phyloP scores from a whole-genome alignment of 2,329 filamentous ascomycete genomes.

The Hypoxylon sp. region DNA sequence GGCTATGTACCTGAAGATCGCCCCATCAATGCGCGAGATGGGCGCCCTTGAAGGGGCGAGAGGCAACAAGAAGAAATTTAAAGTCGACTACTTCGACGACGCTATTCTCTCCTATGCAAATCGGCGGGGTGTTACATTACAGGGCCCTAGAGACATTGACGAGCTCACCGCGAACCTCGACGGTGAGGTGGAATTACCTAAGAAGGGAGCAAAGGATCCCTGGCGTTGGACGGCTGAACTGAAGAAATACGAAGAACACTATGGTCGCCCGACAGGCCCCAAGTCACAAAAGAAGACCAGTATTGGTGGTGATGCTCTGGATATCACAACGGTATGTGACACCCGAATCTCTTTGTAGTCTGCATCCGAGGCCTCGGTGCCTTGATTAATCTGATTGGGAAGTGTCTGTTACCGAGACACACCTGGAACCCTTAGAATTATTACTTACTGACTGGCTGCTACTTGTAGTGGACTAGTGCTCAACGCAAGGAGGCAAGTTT shows the following conservation, averaged over 20 bases:
- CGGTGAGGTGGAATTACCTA: constrained; percentile 51
- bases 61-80: constrained; percentile 46
- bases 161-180: constrained; percentile 45
- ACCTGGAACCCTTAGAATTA: not conserved
- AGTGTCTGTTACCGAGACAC: not conserved
- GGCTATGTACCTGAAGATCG: constrained; percentile 54
- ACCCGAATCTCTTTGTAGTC: not conserved
- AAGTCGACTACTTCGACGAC: constrained; percentile 49
- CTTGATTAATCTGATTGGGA: not conserved
- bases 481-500: constrained; percentile 55
- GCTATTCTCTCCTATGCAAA: constrained; percentile 56
- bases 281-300: constrained; percentile 6
- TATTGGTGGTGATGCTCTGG: constrained; percentile 59
- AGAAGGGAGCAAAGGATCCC: constrained; percentile 45
- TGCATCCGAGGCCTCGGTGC: not conserved
- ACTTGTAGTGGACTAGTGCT: constrained; percentile 45
- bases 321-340: constrained; percentile 53
- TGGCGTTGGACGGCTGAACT: constrained; percentile 51
- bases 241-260: constrained; percentile 44
- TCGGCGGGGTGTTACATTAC: constrained; percentile 54
- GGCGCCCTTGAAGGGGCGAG: constrained; percentile 45
- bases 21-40: constrained; percentile 24
- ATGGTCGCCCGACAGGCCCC: constrained; percentile 11
- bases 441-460: constrained; percentile 1
- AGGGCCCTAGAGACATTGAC: constrained; percentile 49